Conservation (phyloP, 495 filamentous ascomycete genomes). For the Annulohypoxylon nitens region DNA sequence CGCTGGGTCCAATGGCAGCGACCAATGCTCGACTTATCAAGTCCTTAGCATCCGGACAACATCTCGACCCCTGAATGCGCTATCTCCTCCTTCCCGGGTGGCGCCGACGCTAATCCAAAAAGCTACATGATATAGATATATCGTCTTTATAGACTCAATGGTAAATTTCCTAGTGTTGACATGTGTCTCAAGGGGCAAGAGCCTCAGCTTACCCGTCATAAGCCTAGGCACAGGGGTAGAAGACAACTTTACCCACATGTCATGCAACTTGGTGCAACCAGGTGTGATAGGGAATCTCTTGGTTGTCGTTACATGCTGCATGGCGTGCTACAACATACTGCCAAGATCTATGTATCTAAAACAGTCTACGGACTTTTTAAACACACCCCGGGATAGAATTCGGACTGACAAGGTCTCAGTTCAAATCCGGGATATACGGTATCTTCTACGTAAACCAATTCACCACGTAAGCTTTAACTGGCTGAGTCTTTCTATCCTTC, state of each 20-base stretch:
- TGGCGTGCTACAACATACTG: slow-evolving; percentile 33
- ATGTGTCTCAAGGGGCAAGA: slow-evolving; percentile 31
- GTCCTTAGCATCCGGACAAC: slow-evolving; percentile 3
- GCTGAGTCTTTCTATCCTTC: slow-evolving; percentile 31
- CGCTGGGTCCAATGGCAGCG: slow-evolving; percentile 34
- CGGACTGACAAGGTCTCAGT: slow-evolving; percentile 44
- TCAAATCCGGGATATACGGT: slow-evolving; percentile 43
- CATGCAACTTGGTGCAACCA: slow-evolving; percentile 21
- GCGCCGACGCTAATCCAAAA: slow-evolving; percentile 31
- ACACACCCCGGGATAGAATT: slow-evolving; percentile 33
- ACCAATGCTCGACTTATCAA: background rate
- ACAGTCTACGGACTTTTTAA: slow-evolving; percentile 35
- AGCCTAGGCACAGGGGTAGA: slow-evolving; percentile 22
- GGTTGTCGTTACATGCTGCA: slow-evolving; percentile 25
- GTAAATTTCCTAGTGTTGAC: slow-evolving; percentile 9
- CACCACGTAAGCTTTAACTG: slow-evolving; percentile 38
- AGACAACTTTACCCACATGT: slow-evolving; percentile 19
- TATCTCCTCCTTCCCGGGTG: slow-evolving; percentile 32
- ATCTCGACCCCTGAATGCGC: background rate
- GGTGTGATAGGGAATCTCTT: slow-evolving; percentile 33
- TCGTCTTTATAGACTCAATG: slow-evolving; percentile 14
- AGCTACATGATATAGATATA: slow-evolving; percentile 2
- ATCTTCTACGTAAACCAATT: slow-evolving; percentile 47
- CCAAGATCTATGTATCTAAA: slow-evolving; percentile 48
- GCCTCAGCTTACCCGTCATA: slow-evolving; percentile 39